phyloP scores from a whole-genome alignment of 208 protist genomes.

The Acanthamoeba lenticulata region DNA sequence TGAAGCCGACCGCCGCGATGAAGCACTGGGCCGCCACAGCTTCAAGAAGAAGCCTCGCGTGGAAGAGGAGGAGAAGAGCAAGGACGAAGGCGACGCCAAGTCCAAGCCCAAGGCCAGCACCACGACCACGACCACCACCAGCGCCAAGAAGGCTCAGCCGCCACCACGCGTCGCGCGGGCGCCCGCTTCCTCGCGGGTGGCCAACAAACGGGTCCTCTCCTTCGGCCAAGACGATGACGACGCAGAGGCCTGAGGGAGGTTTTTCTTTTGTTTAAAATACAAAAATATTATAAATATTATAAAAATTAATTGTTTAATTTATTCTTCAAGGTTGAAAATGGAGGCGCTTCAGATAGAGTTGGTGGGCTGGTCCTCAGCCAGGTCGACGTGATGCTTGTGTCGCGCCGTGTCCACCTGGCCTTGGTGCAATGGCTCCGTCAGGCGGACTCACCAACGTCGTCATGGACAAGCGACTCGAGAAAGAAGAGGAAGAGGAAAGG shows the following conservation, averaged over 20 bases:
- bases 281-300: too few relatives aligned
- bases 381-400: too few relatives aligned
- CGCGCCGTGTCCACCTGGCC: too few relatives aligned
- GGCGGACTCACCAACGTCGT: too few relatives aligned
- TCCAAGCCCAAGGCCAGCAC: not conserved
- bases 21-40: not conserved
- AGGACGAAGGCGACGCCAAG: not conserved
- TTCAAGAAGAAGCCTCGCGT: not conserved
- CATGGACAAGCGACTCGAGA: too few relatives aligned
- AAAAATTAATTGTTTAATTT: too few relatives aligned
- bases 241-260: not conserved
- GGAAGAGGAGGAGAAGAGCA: not conserved
- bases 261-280: too few relatives aligned
- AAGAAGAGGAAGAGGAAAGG: too few relatives aligned
- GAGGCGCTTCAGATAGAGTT: too few relatives aligned
- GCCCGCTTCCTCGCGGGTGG: not conserved
- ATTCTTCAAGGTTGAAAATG: too few relatives aligned
- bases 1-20: not conserved
- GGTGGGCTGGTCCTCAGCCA: too few relatives aligned
- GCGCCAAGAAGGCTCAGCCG: not conserved
- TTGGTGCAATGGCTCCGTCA: too few relatives aligned
- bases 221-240: not conserved
- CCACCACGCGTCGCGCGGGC: not conserved
- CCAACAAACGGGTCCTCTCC: not conserved
- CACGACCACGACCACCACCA: not conserved